Percentiles rank a stretch among this genome's conserved stretches.
phyloP scores from a whole-genome alignment of 768 basidiomycete species.

The Rubroboletus pulcherrimus region DNA sequence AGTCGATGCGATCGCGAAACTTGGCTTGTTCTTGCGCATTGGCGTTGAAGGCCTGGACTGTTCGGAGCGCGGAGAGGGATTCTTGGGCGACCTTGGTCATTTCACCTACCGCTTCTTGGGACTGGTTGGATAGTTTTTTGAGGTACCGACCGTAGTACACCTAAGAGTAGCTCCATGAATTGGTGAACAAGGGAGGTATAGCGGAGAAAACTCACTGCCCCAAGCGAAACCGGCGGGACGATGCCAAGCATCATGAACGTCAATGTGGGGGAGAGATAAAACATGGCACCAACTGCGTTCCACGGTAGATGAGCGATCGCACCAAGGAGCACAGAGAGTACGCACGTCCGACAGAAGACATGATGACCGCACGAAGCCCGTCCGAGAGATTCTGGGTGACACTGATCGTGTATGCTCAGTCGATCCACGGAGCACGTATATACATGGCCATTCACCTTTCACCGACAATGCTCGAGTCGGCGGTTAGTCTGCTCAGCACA shows the following conservation, averaged over 20 bases:
- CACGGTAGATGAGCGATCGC: not conserved
- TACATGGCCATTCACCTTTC: constrained; percentile 56
- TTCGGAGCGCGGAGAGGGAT: constrained; percentile 79
- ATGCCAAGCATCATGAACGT: constrained; percentile 91
- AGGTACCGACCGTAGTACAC: constrained; percentile 96
- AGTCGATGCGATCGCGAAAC: constrained; percentile 63
- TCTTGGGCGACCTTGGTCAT: constrained; percentile 92
- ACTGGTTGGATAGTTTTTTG: constrained; percentile 83
- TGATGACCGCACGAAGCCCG: constrained; percentile 79
- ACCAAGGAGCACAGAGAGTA: constrained; percentile 6
- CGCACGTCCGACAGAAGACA: constrained; percentile 91
- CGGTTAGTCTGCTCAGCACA: constrained; percentile 84
- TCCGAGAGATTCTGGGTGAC: constrained; percentile 80
- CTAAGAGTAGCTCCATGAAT: constrained; percentile 36
- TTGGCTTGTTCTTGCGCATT: constrained; percentile 69
- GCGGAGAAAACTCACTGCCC: constrained; percentile 52
- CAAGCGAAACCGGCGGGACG: constrained; percentile 83
- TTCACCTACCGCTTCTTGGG: constrained; percentile 93
- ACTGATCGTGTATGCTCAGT: constrained; percentile 21
- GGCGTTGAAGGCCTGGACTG: constrained; percentile 91
- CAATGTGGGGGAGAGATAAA: constrained; percentile 84
- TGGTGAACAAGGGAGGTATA: constrained; percentile 1
- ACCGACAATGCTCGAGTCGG: constrained; percentile 90
- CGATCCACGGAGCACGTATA: not conserved
- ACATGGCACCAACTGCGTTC: constrained; percentile 82